Percentiles rank a stretch among this genome's conserved stretches.
Evolutionary conservation across 768 basidiomycete species (phyloP).

Genomic region (Kwoniella sp.): DNA sequence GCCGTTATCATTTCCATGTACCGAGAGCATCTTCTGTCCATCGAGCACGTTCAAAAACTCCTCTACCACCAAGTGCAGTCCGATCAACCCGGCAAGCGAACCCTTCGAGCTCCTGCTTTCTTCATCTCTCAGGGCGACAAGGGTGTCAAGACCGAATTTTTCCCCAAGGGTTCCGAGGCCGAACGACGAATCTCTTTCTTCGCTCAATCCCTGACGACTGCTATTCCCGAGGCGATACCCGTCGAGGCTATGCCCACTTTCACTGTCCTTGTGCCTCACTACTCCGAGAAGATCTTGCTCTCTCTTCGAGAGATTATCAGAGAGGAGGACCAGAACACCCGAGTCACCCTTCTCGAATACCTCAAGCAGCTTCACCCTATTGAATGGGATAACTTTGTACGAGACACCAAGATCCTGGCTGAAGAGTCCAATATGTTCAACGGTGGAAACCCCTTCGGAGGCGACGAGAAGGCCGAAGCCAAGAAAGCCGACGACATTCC

Average conservation of each 20-base stretch:
- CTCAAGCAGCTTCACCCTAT: slow-evolving; percentile 96
- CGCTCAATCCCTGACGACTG: slow-evolving; percentile 94
- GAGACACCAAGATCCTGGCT: slow-evolving; percentile 97
- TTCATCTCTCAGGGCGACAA: slow-evolving; percentile 95
- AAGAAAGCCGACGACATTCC: slow-evolving; percentile 87
- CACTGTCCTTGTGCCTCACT: slow-evolving; percentile 96
- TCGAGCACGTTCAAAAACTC: slow-evolving; percentile 97
- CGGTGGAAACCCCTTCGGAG: slow-evolving; percentile 66
- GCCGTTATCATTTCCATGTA: slow-evolving; percentile 99
- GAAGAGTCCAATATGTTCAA: slow-evolving; percentile 89
- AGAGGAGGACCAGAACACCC: slow-evolving; percentile 94
- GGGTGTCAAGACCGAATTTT: slow-evolving; percentile 81
- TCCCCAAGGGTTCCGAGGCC: slow-evolving; percentile 91
- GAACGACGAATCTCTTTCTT: slow-evolving; percentile 99
- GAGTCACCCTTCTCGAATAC: slow-evolving; percentile 96
- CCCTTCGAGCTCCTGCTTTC: slow-evolving; percentile 92
- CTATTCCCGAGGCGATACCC: slow-evolving; percentile 86
- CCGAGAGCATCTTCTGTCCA: slow-evolving; percentile 95
- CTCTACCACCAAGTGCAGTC: slow-evolving; percentile 96
- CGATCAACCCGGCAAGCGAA: slow-evolving; percentile 84
- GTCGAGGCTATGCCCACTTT: slow-evolving; percentile 99
- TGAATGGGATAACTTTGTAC: slow-evolving; percentile 99
- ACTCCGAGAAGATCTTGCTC: slow-evolving; percentile 97
- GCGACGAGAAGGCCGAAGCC: slow-evolving; percentile 72
- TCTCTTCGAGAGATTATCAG: slow-evolving; percentile 97